Conservation (phyloP, 768 basidiomycete genomes). For the Lactarius sp. region DNA sequence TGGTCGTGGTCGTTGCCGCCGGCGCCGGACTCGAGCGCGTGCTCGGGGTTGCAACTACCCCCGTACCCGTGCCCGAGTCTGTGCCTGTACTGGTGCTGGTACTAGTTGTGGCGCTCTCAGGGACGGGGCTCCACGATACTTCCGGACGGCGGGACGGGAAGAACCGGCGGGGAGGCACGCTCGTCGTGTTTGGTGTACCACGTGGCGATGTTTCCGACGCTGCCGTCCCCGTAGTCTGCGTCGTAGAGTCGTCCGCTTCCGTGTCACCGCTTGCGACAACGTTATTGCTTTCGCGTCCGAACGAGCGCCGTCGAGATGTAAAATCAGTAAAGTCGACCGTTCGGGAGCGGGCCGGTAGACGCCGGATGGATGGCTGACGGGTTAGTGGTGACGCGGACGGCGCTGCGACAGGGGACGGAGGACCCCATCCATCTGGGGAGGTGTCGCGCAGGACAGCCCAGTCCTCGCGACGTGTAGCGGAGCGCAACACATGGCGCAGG, state of each 20-base stretch:
- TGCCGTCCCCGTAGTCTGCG: neutral
- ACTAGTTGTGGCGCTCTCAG: neutral
- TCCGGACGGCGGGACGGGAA: slow-evolving; percentile 22
- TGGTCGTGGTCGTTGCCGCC: neutral
- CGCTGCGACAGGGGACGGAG: neutral
- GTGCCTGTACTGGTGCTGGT: neutral
- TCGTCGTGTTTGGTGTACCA: slow-evolving; percentile 12
- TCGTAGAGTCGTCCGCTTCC: slow-evolving; percentile 20
- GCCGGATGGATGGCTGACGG: slow-evolving; percentile 35
- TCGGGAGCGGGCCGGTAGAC: slow-evolving; percentile 44
- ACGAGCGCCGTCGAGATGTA: slow-evolving; percentile 56
- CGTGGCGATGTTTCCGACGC: neutral
- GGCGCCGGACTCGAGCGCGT: slow-evolving; percentile 11
- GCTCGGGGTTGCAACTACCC: neutral
- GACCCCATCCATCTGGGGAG: slow-evolving; percentile 15
- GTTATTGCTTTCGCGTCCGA: slow-evolving; percentile 34
- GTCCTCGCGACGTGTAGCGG: slow-evolving; percentile 17
- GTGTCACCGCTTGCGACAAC: neutral
- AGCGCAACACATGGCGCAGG: slow-evolving; percentile 10
- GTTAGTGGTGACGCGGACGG: slow-evolving; percentile 34
- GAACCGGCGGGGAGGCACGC: slow-evolving; percentile 19
- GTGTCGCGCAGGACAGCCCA: slow-evolving; percentile 17
- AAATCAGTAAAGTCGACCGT: slow-evolving; percentile 70
- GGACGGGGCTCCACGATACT: neutral
- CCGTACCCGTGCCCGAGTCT: neutral